Base-by-base conservation (phyloP, 495 filamentous ascomycete genomes). In the Clohesyomyces aquaticus region DNA sequence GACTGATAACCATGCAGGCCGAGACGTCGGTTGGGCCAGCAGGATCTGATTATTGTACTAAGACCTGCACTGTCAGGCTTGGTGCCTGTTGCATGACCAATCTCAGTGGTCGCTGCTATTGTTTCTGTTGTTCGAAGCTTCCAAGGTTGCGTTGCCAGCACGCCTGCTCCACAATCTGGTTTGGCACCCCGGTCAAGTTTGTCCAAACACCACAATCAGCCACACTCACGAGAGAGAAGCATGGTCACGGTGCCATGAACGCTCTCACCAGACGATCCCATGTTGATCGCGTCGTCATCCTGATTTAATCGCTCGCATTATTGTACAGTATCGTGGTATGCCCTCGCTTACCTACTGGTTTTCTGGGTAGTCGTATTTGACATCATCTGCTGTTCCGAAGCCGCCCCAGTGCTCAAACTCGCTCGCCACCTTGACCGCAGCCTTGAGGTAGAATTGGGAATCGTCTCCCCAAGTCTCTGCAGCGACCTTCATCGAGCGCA, bases 381-480 rank as follows among this genome's bases (percentile, higher is more conserved):
- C 25, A 12, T 45, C 55, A 45, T 67, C 63, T 58, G 50, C 66
- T 16, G 61, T 35, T 42, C 66, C 75, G 77, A 84, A 86, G 0
- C 83, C 82, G 55, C 79, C 79, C 93, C 94, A 97, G 0, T 85
- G 86, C 51, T 80, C 75, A 73, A 96, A 96, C 55, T 89, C 89
- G 55, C 88, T 85, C 0, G 81, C 86, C 76, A 96, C 91, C 70
- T 85, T 84, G 19, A 93, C 84, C 1, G 91, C 93, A 12, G 90
- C 87, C 70, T 85, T 88, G 49, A 94, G 75, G 72, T 88, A 97
- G 59, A 83, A 88, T 38, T 85, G 75, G 43, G 91, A 86, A 6
- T 85, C 81, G 73, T 97, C 91, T 14, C 89, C 87, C 93, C 94
- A 98, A 1, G 91, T 91, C 65, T 79, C 75, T 0, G 89, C 86